Evolutionary conservation across 345 rosid species (phyloP), one percentile per base, ranked within the genome.

Genomic region (Durio zibethinus): DNA sequence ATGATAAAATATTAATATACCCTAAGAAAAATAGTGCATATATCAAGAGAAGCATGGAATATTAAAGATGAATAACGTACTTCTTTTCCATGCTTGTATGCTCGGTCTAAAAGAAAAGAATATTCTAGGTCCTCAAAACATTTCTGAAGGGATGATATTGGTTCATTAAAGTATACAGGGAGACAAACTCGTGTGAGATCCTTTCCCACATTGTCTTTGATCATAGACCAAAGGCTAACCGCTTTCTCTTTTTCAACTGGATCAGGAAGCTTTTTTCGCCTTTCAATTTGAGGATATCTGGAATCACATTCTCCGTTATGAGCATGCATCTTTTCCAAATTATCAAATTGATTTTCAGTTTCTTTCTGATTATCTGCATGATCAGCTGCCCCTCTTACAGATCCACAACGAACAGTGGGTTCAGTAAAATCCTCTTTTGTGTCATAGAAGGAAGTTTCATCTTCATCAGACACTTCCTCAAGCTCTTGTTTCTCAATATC

Each of bases 171-270:
- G 86, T 89, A 96, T 69, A 96, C 99, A 42, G 99, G 98, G 57
- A 96, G 97, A 80, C 98, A 96, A 80, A 96, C 97, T 83, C 99
- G 86, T 9, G 97, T 85, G 45, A 96, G 94, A 88, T 96, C 99
- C 85, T 96, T 96, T 70, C 99, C 99, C 66, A 93, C 98, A 47
- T 91, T 93, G 88, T 96, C 98, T 84, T 96, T 96, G 82, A 94
- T 96, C 95, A 93, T 87, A 75, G 98, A 96, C 99, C 99, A 94
- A 80, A 96, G 97, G 82, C 98, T 96, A 33, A 91, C 94, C 62
- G 94, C 97, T 87, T 90, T 93, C 87, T 93, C 98, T 86, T 94
- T 93, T 83, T 93, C 97, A 78, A 89, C 86, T 45, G 99, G 98
- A 80, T 87, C 91, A 45, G 98, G 99, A 83, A 96, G 97, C 86